phyloP scores from a whole-genome alignment of 1,284 basidiomycete species.

The Naganishia albida region DNA sequence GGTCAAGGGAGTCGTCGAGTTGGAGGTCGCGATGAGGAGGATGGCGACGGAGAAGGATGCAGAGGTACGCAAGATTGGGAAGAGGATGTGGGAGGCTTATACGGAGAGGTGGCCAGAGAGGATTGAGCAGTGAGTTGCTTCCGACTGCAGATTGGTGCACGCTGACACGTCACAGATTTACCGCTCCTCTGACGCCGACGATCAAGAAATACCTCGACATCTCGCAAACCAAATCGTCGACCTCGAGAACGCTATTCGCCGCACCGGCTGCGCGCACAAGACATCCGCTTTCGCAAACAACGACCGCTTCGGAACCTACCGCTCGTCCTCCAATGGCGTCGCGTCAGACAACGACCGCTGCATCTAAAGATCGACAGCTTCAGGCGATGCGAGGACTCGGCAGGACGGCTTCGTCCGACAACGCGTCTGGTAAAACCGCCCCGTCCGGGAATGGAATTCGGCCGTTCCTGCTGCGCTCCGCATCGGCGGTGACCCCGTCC shows the following conservation, averaged over 20 bases:
- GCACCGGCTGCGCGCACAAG: constrained; percentile 11
- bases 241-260: constrained; percentile 11
- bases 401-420: not conserved
- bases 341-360: constrained; percentile 2
- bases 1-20: constrained; percentile 42
- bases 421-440: not conserved
- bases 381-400: constrained; percentile 22
- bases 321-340: constrained; percentile 11
- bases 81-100: constrained; percentile 54
- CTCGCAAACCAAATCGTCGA: constrained; percentile 24
- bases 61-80: constrained; percentile 55
- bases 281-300: constrained; percentile 20
- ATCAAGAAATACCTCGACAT: constrained; percentile 55
- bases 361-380: constrained; percentile 9
- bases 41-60: constrained; percentile 56
- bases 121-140: constrained; percentile 51
- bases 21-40: constrained; percentile 54
- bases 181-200: constrained; percentile 55
- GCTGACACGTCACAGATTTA: constrained; percentile 47
- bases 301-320: not conserved
- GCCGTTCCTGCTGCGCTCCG: constrained; percentile 14
- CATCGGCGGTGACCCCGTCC: constrained; percentile 8
- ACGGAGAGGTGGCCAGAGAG: constrained; percentile 54
- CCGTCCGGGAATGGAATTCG: constrained; percentile 10
- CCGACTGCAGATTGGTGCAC: too few species aligned